Conservation (phyloP, 495 filamentous ascomycete genomes). For the Aspergillus leporis region DNA sequence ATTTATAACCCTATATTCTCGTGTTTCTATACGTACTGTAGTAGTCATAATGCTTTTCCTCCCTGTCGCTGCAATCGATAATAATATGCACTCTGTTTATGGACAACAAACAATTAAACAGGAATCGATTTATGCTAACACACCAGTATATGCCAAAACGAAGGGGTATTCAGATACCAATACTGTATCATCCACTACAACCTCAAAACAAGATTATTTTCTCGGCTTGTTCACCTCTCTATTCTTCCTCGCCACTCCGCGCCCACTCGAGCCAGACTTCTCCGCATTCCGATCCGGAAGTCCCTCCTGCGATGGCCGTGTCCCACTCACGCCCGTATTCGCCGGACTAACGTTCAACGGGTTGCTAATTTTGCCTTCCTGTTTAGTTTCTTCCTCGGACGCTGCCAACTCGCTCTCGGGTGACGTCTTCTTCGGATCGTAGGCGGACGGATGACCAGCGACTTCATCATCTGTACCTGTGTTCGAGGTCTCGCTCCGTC, state of each 20-base stretch:
- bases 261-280: slow-evolving; percentile 43
- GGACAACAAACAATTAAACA: not conserved
- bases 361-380: slow-evolving; percentile 35
- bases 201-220: slow-evolving; percentile 1
- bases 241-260: slow-evolving; percentile 48
- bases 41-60: no score
- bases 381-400: slow-evolving; percentile 33
- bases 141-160: not conserved
- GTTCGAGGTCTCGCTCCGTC: slow-evolving; percentile 58
- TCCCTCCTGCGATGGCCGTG: slow-evolving; percentile 45
- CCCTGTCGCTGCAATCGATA: not conserved
- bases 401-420: slow-evolving; percentile 55
- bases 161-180: not conserved
- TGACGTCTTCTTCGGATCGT: slow-evolving; percentile 57
- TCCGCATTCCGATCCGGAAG: slow-evolving; percentile 46
- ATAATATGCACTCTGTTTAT: not conserved
- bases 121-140: not conserved
- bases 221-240: slow-evolving; percentile 26
- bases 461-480: slow-evolving; percentile 58
- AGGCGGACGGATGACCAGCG: slow-evolving; percentile 52
- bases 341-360: slow-evolving; percentile 61
- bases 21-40: no score
- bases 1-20: not conserved
- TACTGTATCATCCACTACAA: not conserved
- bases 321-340: slow-evolving; percentile 59